Percentiles rank a stretch among this genome's conserved stretches.
These are phyloP conservation scores for Rutstroemia sp. DNA, from an alignment of 2,329 filamentous ascomycete species.

Conservation along the genomic window DNA sequence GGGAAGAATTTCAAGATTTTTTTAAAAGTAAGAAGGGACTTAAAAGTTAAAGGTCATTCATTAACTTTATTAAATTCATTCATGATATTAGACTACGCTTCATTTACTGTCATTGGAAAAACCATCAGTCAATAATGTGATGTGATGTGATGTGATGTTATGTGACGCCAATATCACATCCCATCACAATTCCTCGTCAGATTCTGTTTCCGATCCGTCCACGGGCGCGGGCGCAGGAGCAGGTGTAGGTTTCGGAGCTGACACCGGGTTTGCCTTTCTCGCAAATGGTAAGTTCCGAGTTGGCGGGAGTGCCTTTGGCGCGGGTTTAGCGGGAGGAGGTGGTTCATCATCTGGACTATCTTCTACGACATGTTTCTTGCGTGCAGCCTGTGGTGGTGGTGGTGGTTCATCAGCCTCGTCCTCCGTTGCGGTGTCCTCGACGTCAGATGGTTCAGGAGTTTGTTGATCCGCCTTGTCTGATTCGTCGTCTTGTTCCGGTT, in stretches of 20 bases:
- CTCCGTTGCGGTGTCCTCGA: constrained; percentile 6
- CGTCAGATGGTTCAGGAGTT: constrained; percentile 8
- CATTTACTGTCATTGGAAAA: too few relatives aligned
- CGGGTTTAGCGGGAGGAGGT: not conserved
- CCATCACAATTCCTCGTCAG: constrained; percentile 20
- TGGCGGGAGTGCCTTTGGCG: constrained; percentile 12
- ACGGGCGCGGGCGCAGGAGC: not conserved
- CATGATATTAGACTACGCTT: too few relatives aligned
- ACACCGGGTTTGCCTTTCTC: constrained; percentile 9
- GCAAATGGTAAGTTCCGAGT: constrained; percentile 18
- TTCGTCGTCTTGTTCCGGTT: constrained; percentile 11
- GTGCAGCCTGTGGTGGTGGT: not conserved
- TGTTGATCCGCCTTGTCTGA: constrained; percentile 12
- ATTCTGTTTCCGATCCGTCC: constrained; percentile 27
- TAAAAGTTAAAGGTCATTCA: too few relatives aligned
- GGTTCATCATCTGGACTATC: not conserved
- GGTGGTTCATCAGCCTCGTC: not conserved
- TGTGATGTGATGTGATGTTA: not conserved
- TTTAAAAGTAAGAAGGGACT: too few relatives aligned
- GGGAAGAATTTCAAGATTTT: too few relatives aligned
- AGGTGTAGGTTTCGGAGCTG: constrained; percentile 6
- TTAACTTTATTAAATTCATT: too few relatives aligned
- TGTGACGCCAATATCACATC: not conserved
- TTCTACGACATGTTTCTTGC: not conserved
- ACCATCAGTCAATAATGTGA: not conserved